Conservation (phyloP, 129 eudicot species). For the Centaurea solstitialis region DNA sequence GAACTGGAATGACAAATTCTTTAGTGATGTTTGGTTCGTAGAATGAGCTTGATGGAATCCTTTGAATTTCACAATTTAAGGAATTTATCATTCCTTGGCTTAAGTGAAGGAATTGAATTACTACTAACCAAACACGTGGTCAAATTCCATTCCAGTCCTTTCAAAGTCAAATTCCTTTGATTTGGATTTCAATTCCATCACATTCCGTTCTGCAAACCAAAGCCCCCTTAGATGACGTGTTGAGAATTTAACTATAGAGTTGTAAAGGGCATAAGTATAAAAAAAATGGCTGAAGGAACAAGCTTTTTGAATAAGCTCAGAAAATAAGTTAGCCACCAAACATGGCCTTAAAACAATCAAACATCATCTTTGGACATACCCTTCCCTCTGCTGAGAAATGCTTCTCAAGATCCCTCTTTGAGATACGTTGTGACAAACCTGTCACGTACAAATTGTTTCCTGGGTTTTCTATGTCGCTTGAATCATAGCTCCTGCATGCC, state of each 20-base stretch:
- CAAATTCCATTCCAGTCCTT: too few species aligned
- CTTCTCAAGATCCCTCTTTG: constrained; percentile 73
- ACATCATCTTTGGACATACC: constrained; percentile 35
- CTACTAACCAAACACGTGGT: too few species aligned
- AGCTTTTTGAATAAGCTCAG: not conserved
- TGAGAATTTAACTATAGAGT: not conserved
- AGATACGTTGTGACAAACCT: constrained; percentile 75
- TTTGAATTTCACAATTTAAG: too few species aligned
- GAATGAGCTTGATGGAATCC: too few species aligned
- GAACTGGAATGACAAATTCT: too few species aligned
- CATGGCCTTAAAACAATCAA: not conserved
- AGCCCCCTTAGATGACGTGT: not conserved
- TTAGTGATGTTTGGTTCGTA: too few species aligned
- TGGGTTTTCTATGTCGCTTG: constrained; percentile 80
- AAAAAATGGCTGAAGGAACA: not conserved
- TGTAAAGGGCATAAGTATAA: not conserved
- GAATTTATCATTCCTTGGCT: too few species aligned
- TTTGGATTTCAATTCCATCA: too few species aligned
- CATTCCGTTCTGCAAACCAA: too few species aligned
- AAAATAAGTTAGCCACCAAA: not conserved
- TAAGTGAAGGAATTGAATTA: too few species aligned
- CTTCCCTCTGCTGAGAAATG: constrained; percentile 86
- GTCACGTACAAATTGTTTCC: constrained; percentile 96
- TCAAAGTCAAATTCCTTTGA: too few species aligned
- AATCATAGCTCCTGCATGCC: constrained; percentile 63